A percentile compares a stretch with the other conserved stretches of the same genome.
These are phyloP conservation scores for Beauveria rudraprayagi DNA, from an alignment of 2,329 filamentous ascomycete genomes.

Conservation along the genomic window DNA sequence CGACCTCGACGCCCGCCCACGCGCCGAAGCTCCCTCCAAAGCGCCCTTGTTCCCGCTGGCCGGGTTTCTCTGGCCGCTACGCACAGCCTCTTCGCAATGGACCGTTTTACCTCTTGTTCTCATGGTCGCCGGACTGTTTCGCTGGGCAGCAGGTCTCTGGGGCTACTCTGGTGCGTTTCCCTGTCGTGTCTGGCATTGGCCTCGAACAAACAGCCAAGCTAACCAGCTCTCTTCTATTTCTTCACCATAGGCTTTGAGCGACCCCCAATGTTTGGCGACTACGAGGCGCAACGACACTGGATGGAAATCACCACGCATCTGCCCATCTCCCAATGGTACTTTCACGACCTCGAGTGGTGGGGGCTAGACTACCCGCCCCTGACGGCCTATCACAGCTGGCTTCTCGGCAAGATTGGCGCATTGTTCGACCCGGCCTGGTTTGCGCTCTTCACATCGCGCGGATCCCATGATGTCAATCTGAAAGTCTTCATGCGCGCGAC, in stretches of 20 bases:
- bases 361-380: constrained; percentile 95
- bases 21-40: constrained; percentile 38
- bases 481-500: constrained; percentile 96
- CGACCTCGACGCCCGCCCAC: constrained; percentile 24
- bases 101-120: constrained; percentile 78
- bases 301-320: constrained; percentile 92
- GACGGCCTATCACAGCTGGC: constrained; percentile 97
- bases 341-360: constrained; percentile 95
- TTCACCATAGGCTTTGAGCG: constrained; percentile 55
- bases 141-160: constrained; percentile 90
- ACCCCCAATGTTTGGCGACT: constrained; percentile 92
- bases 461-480: constrained; percentile 66
- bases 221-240: constrained; percentile 11
- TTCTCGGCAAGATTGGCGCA: constrained; percentile 78
- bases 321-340: constrained; percentile 93
- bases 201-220: not conserved
- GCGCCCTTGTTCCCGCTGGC: constrained; percentile 80
- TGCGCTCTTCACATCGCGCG: constrained; percentile 72
- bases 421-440: constrained; percentile 82
- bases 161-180: constrained; percentile 71
- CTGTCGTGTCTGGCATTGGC: not conserved
- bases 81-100: constrained; percentile 83
- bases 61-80: constrained; percentile 88
- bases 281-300: constrained; percentile 97
- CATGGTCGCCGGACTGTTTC: constrained; percentile 83